phyloP scores from a whole-genome alignment of 31 red algal species.

The Asparagopsis taxiformis region DNA sequence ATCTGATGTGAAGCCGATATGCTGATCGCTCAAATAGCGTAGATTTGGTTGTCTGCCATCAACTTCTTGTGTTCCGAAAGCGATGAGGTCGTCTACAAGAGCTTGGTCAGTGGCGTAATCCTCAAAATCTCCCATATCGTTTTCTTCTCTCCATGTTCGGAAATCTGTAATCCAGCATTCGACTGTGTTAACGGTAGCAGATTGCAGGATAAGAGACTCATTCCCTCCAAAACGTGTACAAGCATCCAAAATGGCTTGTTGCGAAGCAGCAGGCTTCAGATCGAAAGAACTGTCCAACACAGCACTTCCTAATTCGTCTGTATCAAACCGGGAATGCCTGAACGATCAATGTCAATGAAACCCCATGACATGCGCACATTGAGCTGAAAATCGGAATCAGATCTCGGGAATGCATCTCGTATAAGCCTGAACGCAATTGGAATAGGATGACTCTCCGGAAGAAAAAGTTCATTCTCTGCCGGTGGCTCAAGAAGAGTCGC shows the following conservation, averaged over 20 bases:
- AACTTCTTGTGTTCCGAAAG: conserved; percentile 13
- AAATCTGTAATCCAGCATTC: conserved; percentile 74
- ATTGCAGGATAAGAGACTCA: conserved; percentile 2
- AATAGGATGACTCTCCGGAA: conserved; percentile 32
- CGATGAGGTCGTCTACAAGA: conserved; percentile 25
- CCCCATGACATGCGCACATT: conserved; percentile 61
- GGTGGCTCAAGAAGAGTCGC: conserved; percentile 57
- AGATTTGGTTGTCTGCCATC: conserved; percentile 12
- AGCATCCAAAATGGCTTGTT: conserved; percentile 38
- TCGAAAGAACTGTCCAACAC: conserved; percentile 57
- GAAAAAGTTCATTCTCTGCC: conserved; percentile 42
- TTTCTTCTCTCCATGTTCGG: conserved; percentile 14
- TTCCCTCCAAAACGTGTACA: conserved; percentile 11
- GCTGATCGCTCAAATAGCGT: conserved; percentile 19
- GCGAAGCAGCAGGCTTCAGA: conserved; percentile 37
- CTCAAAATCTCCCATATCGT: conserved; percentile 14
- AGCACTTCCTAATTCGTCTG: conserved; percentile 31
- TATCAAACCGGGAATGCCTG: conserved; percentile 39
- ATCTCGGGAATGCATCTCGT: conserved; percentile 18
- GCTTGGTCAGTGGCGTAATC: conserved; percentile 20
- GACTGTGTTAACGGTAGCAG: conserved; percentile 4
- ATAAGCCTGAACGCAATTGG: conserved; percentile 10
- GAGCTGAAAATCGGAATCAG: conserved; percentile 4
- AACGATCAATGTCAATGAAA: conserved; percentile 55
- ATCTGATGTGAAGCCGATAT: conserved; percentile 14